phyloP scores from a whole-genome alignment of 306 rosid genomes.

The Elaeagnus macrophylla region DNA sequence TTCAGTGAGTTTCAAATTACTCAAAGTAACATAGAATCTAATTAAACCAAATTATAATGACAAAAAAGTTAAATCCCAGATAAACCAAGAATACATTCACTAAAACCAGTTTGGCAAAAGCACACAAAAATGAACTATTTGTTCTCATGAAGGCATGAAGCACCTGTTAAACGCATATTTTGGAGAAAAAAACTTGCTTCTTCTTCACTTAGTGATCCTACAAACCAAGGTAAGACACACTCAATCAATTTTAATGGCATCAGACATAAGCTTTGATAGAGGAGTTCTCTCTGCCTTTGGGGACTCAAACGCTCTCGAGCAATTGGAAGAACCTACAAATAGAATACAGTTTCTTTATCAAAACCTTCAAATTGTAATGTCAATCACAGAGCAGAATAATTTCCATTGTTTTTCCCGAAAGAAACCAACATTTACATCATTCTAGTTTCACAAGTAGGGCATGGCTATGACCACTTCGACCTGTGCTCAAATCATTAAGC shows the following conservation, averaged over 20 bases:
- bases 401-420: background rate
- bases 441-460: too few species aligned
- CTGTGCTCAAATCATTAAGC: too few species aligned
- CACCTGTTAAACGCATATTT: conserved; percentile 84
- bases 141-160: too few species aligned
- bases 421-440: background rate
- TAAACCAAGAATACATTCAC: too few species aligned
- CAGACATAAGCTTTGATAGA: conserved; percentile 81
- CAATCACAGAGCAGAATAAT: background rate
- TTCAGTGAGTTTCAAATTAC: too few species aligned
- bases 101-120: too few species aligned
- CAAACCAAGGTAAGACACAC: conserved; percentile 79
- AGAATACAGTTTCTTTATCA: conserved; percentile 10
- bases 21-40: too few species aligned
- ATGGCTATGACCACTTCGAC: too few species aligned
- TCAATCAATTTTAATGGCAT: conserved; percentile 92
- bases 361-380: conserved; percentile 1
- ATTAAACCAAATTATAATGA: too few species aligned
- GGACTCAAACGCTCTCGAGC: conserved; percentile 77
- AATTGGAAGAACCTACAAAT: conserved; percentile 83
- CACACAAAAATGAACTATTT: too few species aligned
- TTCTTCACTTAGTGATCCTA: conserved; percentile 57
- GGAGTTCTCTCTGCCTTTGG: conserved; percentile 66
- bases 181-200: conserved; percentile 56
- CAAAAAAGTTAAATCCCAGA: too few species aligned